These are phyloP conservation scores for bread wheat (Triticum aestivum) DNA, from an alignment of 176 grass and related monocot species.

Conservation along the genomic window IWGSC_CS_RefSeq_v2.1 NC_057808.1:283144389-283144888, in stretches of 20 bases:
- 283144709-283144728: neutral
- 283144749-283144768: neutral
- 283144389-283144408: constrained; percentile 99
- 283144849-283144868: constrained; percentile 14
- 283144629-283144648: neutral
- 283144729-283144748: neutral
- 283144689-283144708: neutral
- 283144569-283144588: neutral
- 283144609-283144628: neutral
- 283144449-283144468: neutral
- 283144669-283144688: neutral
- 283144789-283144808: neutral
- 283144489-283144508: neutral
- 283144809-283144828: neutral
- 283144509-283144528: neutral
- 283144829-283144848: constrained; percentile 25
- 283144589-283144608: neutral
- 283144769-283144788: neutral
- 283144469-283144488: neutral
- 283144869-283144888: constrained; percentile 91
- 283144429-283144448: constrained; percentile 36
- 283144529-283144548: neutral
- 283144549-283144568: neutral
- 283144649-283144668: neutral
- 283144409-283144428: constrained; percentile 91